phyloP scores from a whole-genome alignment of 2,329 filamentous ascomycete species.

The Aspergillus intermedius region DNA sequence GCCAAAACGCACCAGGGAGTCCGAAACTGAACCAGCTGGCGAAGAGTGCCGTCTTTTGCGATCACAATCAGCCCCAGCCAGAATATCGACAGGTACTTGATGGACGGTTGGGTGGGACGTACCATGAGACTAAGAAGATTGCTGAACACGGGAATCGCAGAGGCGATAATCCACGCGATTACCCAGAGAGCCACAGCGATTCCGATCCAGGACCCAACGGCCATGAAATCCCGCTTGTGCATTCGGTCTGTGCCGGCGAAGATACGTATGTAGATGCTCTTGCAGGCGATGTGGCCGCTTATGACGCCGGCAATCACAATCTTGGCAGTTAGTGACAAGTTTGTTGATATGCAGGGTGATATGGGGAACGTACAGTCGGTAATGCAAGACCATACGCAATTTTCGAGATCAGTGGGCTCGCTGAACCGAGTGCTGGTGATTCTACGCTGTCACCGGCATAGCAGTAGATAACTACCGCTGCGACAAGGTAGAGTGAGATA shows the following conservation, averaged over 20 bases:
- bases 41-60: constrained; percentile 47
- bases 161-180: constrained; percentile 60
- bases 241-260: constrained; percentile 55
- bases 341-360: no score
- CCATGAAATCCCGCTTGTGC: constrained; percentile 42
- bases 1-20: constrained; percentile 41
- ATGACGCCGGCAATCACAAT: constrained; percentile 66
- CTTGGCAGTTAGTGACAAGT: neutral
- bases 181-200: constrained; percentile 53
- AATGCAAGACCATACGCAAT: constrained; percentile 62
- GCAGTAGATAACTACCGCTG: constrained; percentile 61
- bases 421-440: constrained; percentile 60
- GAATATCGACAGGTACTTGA: no score
- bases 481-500: constrained; percentile 58
- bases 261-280: constrained; percentile 59
- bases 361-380: constrained; percentile 44
- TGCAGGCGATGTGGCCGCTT: constrained; percentile 59
- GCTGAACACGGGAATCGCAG: constrained; percentile 63
- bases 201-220: constrained; percentile 52
- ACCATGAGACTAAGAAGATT: constrained; percentile 56
- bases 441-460: constrained; percentile 56
- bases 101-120: constrained; percentile 5
- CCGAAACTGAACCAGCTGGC: constrained; percentile 60
- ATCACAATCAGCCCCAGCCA: no score
- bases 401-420: constrained; percentile 51